These are phyloP conservation scores for Candida sanyaensis DNA, from an alignment of 1,139 yeast genomes.

Conservation along the genomic window DNA sequence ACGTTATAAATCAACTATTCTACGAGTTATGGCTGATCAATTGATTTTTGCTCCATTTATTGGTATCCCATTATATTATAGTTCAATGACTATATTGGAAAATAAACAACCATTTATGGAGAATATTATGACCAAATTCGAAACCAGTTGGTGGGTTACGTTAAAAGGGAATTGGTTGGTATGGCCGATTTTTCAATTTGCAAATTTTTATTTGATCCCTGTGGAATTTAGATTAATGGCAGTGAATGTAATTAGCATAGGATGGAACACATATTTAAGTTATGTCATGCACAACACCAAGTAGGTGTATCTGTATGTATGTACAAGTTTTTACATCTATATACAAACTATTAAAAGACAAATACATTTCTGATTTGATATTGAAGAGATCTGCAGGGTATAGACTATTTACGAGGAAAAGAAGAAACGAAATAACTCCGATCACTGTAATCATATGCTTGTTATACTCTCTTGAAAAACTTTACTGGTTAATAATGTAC, in stretches of 20 bases:
- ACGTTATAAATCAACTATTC: conserved; percentile 24
- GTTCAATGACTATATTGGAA: conserved; percentile 69
- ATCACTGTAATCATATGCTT: too few species aligned
- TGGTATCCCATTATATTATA: conserved; percentile 64
- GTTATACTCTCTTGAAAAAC: too few species aligned
- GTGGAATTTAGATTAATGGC: conserved; percentile 64
- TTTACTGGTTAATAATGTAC: too few species aligned
- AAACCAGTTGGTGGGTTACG: conserved; percentile 59
- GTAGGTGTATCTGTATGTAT: neutral
- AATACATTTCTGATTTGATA: too few species aligned
- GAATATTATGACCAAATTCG: conserved; percentile 37
- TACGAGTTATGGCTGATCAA: conserved; percentile 72
- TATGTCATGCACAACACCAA: conserved; percentile 22
- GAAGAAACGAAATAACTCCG: too few species aligned
- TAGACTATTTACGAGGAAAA: too few species aligned
- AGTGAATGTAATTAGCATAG: conserved; percentile 72
- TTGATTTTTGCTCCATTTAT: conserved; percentile 74
- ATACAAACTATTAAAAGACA: too few species aligned
- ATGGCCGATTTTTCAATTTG: conserved; percentile 82
- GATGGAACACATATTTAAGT: conserved; percentile 85
- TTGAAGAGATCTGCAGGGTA: too few species aligned
- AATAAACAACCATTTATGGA: conserved; percentile 26
- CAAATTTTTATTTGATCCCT: conserved; percentile 75
- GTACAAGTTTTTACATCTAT: neutral
- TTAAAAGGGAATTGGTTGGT: conserved; percentile 74